Base-by-base conservation (phyloP, 177 flowering plant species). In the Telopea speciosissima region DNA sequence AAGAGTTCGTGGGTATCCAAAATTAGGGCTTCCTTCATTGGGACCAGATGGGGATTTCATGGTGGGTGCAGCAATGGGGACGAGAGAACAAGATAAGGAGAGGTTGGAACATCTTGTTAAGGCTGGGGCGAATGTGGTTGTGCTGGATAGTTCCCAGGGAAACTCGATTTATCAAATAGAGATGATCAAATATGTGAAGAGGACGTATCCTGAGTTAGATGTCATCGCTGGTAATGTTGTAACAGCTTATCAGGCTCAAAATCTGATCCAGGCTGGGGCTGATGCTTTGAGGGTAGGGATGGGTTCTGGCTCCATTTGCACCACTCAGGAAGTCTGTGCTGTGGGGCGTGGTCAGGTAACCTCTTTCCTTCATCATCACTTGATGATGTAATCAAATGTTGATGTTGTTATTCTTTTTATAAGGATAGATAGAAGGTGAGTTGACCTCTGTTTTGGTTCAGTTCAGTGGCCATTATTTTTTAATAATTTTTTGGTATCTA, bases 291-390 rank as follows among this genome's bases (percentile, higher is more conserved):
- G 99, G 69, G 97, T 95, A 70, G 99, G 99, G 42, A 95, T 95
- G 99, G 99, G 97, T 6, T 92, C 97, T 70, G 99, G 99, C 1
- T 91, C 99, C 31, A 92, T 95, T 73, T 95, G 97, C 73, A 95
- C 99, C 24, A 94, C 98, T 1, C 97, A 94, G 79, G 97, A 92
- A 74, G 98, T 94, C 31, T 94, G 98, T 68, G 97, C 98, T 9
- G 98, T 90, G 1, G 98, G 98, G 2, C 79, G 97, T 68, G 98
- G 97, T 23, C 98, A 94, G 97, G 98, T 93, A 74, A 24, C 19
- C 19, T 49, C 19, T 49, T 49, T 49, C 19, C 54, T 5, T 49
- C 13, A 16, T 49, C 19, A 49, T 49, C 54, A 1, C 40, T 6
- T 28, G 31, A 28, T 28, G 31, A 36, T 36, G 40, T 8, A 5